Evolutionary conservation across 306 rosid genomes (phyloP).

Genomic region (Lablab purpureus): DNA sequence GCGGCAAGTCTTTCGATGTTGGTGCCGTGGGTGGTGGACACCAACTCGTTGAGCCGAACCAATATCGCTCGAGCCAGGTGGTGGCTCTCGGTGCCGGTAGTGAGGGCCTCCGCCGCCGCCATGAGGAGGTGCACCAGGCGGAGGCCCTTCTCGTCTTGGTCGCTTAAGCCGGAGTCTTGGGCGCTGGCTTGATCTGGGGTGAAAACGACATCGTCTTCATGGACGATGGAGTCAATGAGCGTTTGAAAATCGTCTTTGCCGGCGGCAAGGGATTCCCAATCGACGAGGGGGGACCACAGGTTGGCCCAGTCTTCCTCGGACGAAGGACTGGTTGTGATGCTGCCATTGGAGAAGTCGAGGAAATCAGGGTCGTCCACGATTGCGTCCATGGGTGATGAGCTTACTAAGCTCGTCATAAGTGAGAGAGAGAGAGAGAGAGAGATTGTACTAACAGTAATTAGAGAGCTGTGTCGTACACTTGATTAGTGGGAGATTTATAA

Average conservation of each 20-base stretch:
- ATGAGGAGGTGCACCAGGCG: conserved; percentile 79
- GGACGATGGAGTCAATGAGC: conserved; percentile 61
- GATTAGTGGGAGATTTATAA: not conserved
- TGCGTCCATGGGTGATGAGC: conserved; percentile 22
- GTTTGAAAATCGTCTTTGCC: conserved; percentile 59
- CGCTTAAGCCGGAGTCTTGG: not conserved
- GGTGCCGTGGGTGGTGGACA: conserved; percentile 66
- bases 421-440: not conserved
- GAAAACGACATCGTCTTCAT: not conserved
- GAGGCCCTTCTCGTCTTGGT: conserved; percentile 57
- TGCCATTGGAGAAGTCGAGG: conserved; percentile 50
- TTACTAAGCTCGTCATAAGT: conserved; percentile 18
- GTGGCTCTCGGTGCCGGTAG: conserved; percentile 55
- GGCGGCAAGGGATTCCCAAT: conserved; percentile 61
- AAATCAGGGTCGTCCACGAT: conserved; percentile 40
- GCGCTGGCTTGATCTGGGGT: not conserved
- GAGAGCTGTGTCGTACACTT: conserved; percentile 26
- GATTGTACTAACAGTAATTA: not conserved
- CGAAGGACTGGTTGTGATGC: conserved; percentile 30
- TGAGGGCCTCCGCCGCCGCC: conserved; percentile 91
- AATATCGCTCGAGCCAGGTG: conserved; percentile 95
- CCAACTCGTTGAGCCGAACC: conserved; percentile 96
- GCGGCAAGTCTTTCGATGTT: conserved; percentile 88
- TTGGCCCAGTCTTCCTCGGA: conserved; percentile 50
- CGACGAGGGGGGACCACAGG: conserved; percentile 66